A percentile compares a stretch with the other conserved stretches of the same genome.
Conservation (phyloP, 2,329 filamentous ascomycete species). For the Aulographum hederae region DNA sequence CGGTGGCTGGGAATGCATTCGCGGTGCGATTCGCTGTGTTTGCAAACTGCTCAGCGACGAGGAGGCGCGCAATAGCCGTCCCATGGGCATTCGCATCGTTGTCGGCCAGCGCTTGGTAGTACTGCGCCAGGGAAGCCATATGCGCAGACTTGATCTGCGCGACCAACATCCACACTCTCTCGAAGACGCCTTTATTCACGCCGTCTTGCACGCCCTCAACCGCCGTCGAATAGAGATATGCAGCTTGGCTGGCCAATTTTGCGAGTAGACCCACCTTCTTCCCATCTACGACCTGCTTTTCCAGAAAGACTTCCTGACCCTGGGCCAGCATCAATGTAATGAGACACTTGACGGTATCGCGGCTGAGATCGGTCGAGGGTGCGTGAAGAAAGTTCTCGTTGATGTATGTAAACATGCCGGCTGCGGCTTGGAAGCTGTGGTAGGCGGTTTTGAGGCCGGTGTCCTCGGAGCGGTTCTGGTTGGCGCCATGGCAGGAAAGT, state of each 20-base stretch:
- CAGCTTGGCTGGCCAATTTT: slow-evolving; percentile 82
- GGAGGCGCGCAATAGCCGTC: slow-evolving; percentile 63
- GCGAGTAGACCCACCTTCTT: slow-evolving; percentile 87
- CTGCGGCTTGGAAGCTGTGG: slow-evolving; percentile 93
- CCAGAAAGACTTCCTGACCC: slow-evolving; percentile 90
- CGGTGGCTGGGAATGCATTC: slow-evolving; percentile 60
- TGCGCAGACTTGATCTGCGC: slow-evolving; percentile 68
- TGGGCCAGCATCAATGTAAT: slow-evolving; percentile 90
- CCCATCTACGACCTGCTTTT: slow-evolving; percentile 82
- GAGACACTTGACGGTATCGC: slow-evolving; percentile 87
- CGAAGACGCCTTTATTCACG: slow-evolving; percentile 76
- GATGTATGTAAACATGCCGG: slow-evolving; percentile 99
- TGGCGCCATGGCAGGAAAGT: slow-evolving; percentile 83
- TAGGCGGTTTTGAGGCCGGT: slow-evolving; percentile 89
- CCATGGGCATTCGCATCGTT: slow-evolving; percentile 80
- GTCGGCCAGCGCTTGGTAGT: slow-evolving; percentile 83
- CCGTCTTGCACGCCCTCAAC: slow-evolving; percentile 86
- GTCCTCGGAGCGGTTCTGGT: slow-evolving; percentile 84
- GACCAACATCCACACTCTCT: slow-evolving; percentile 80
- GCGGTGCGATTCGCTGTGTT: slow-evolving; percentile 64
- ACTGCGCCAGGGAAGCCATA: slow-evolving; percentile 73
- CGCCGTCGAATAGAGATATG: slow-evolving; percentile 72
- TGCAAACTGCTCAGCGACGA: slow-evolving; percentile 59
- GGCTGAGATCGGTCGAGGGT: slow-evolving; percentile 84
- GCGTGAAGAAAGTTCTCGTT: slow-evolving; percentile 99